Evolutionary conservation across 2,329 filamentous ascomycete genomes (phyloP).

Genomic region (Penicillium decumbens): DNA sequence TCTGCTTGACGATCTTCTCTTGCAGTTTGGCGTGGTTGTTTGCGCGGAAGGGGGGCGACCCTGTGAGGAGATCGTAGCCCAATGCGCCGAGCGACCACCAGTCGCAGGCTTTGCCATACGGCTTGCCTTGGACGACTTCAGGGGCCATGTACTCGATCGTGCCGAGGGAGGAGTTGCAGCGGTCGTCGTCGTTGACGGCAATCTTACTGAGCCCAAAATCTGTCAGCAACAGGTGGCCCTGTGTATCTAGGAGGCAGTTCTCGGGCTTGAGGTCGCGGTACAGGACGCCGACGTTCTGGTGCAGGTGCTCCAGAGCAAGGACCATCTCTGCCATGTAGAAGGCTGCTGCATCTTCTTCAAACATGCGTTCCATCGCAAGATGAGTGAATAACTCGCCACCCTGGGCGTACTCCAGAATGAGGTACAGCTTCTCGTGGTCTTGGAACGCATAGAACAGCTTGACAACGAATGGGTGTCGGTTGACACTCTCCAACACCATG

Average conservation of each 20-base stretch:
- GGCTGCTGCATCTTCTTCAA: conserved; percentile 77
- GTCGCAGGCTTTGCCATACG: conserved; percentile 91
- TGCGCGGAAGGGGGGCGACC: conserved; percentile 82
- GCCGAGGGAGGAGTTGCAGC: conserved; percentile 84
- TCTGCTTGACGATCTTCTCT: conserved; percentile 92
- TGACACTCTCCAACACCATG: conserved; percentile 89
- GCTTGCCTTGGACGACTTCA: conserved; percentile 80
- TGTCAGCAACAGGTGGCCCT: conserved; percentile 88
- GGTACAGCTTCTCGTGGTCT: conserved; percentile 93
- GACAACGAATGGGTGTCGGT: conserved; percentile 93
- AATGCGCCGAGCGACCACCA: conserved; percentile 98
- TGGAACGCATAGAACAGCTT: conserved; percentile 98
- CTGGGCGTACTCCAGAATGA: conserved; percentile 96
- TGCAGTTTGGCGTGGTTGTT: conserved; percentile 92
- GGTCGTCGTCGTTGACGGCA: conserved; percentile 63
- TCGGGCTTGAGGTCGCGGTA: conserved; percentile 98
- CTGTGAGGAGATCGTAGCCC: conserved; percentile 87
- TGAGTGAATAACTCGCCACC: conserved; percentile 97
- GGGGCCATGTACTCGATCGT: conserved; percentile 99
- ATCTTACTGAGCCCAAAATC: conserved; percentile 98
- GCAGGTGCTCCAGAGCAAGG: conserved; percentile 85
- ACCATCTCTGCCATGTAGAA: conserved; percentile 99
- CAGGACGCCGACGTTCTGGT: conserved; percentile 85
- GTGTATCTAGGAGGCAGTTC: conserved; percentile 86
- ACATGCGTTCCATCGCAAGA: conserved; percentile 89